Conservation (phyloP, 2,329 filamentous ascomycete species). For the Pyrenophora graminea region DNA sequence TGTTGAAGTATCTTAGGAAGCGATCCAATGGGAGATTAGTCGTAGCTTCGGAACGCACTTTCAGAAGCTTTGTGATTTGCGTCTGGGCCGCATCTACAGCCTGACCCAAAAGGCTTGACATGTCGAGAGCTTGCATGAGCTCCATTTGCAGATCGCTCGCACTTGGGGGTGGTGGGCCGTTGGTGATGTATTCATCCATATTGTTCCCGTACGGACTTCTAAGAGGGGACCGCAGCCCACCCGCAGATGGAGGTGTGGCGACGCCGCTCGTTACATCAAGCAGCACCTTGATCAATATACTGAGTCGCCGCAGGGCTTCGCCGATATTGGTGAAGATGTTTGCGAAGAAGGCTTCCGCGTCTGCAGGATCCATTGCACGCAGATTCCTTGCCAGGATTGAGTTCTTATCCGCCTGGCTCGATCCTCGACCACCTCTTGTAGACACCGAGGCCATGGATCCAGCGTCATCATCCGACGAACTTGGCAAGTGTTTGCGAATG, state of each 20-base stretch:
- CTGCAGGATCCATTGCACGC: slow-evolving; percentile 77
- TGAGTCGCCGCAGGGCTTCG: slow-evolving; percentile 81
- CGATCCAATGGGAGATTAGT: slow-evolving; percentile 67
- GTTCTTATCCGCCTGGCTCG: slow-evolving; percentile 84
- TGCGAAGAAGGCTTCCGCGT: slow-evolving; percentile 80
- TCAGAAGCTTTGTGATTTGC: slow-evolving; percentile 74
- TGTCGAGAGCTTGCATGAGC: slow-evolving; percentile 74
- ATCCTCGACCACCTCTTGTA: slow-evolving; percentile 69
- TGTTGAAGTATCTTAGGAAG: slow-evolving; percentile 80
- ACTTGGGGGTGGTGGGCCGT: slow-evolving; percentile 15
- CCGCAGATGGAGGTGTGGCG: slow-evolving; percentile 50
- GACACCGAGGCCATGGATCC: slow-evolving; percentile 87
- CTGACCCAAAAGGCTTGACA: slow-evolving; percentile 77
- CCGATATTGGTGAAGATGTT: slow-evolving; percentile 86
- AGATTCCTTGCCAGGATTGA: slow-evolving; percentile 85
- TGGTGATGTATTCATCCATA: slow-evolving; percentile 49
- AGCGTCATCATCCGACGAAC: slow-evolving; percentile 90
- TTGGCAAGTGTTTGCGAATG: slow-evolving; percentile 83
- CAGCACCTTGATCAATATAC: slow-evolving; percentile 91
- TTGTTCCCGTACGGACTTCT: slow-evolving; percentile 51
- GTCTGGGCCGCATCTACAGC: slow-evolving; percentile 78
- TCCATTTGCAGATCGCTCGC: slow-evolving; percentile 64
- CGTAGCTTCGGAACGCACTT: slow-evolving; percentile 75
- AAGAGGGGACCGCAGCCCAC: slow-evolving; percentile 53
- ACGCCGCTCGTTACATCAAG: slow-evolving; percentile 87